phyloP scores from a whole-genome alignment of 768 basidiomycete genomes.

The Lactifluus echinatus region DNA sequence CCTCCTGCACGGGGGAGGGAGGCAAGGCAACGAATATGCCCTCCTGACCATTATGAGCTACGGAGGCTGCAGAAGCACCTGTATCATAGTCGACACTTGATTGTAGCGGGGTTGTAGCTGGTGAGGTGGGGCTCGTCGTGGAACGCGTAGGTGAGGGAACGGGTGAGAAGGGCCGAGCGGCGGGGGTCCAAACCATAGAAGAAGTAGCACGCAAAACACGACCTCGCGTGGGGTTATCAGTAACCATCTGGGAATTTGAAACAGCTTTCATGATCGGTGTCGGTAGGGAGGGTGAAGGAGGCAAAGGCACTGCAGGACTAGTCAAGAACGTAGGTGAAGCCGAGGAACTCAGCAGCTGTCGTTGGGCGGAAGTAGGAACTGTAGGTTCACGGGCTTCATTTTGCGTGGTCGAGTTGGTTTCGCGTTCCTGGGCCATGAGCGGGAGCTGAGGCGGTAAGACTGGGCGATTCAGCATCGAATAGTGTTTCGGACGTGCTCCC shows the following conservation, averaged over 20 bases:
- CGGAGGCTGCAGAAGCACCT: neutral
- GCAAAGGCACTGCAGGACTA: neutral
- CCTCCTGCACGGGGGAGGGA: slow-evolving; percentile 13
- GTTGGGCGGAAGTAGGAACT: neutral
- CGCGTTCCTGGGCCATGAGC: neutral
- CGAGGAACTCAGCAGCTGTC: neutral
- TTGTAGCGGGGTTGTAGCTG: slow-evolving; percentile 3
- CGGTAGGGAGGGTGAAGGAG: neutral
- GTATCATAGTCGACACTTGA: neutral
- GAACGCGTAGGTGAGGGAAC: slow-evolving; percentile 12
- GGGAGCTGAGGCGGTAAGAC: slow-evolving; percentile 1
- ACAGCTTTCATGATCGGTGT: neutral
- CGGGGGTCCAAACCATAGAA: slow-evolving; percentile 10
- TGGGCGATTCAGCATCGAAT: slow-evolving; percentile 12
- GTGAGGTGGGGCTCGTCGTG: slow-evolving; percentile 2
- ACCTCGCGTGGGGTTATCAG: slow-evolving; percentile 1
- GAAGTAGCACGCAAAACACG: slow-evolving; percentile 7
- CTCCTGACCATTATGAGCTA: neutral
- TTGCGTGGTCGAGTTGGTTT: neutral
- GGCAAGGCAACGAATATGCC: neutral
- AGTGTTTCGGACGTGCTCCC: slow-evolving; percentile 14
- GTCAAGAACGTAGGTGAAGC: neutral
- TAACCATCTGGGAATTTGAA: neutral
- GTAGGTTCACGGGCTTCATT: neutral
- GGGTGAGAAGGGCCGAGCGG: neutral